These are phyloP conservation scores for Wickerhamomyces bovis DNA, from an alignment of 805 yeast genomes.

Conservation along the genomic window DNA sequence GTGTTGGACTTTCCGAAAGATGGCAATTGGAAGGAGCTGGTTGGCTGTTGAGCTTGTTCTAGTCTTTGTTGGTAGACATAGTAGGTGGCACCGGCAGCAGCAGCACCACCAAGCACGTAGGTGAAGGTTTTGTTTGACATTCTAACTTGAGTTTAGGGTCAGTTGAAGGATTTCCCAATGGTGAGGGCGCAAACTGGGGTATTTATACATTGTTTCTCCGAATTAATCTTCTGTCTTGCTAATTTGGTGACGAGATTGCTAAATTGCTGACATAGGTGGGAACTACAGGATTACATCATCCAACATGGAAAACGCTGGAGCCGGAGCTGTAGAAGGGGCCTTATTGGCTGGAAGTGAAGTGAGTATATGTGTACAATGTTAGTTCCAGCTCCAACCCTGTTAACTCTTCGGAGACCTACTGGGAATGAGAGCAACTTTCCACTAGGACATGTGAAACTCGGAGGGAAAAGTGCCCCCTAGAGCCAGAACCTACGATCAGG, in stretches of 20 bases:
- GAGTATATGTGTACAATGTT: no score
- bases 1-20: constrained; percentile 3
- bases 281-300: not conserved
- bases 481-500: no score
- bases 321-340: not conserved
- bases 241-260: not conserved
- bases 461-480: not conserved
- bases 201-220: not conserved
- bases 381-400: not conserved
- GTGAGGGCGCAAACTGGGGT: not conserved
- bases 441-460: no score
- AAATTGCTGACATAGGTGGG: not conserved
- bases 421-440: not conserved
- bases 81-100: constrained; percentile 21
- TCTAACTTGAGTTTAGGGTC: not conserved
- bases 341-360: no score
- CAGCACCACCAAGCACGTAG: constrained; percentile 20
- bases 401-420: not conserved
- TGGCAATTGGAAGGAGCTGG: constrained; percentile 4
- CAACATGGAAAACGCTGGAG: not conserved
- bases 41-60: constrained; percentile 9
- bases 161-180: not conserved
- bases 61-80: constrained; percentile 21
- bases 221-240: not conserved
- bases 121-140: constrained; percentile 4